Base-by-base conservation (phyloP, 176 grass and related monocot species). In the Phyllostachys edulis region DNA sequence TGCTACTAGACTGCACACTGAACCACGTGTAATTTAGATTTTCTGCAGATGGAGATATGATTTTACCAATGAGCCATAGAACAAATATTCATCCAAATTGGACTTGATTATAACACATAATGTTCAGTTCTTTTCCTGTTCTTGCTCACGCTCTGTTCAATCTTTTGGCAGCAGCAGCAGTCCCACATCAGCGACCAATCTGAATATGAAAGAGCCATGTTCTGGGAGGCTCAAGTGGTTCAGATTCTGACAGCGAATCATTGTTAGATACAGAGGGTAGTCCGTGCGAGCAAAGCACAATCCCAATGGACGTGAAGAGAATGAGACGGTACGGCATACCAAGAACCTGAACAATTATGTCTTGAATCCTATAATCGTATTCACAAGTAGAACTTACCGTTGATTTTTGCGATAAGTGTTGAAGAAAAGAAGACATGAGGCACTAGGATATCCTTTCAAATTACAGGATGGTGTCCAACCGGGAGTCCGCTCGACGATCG, bases 391-490 rank as follows among this genome's bases (percentile, higher is more conserved):
- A 68, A 51, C 13, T 36, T 49, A 37, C 7, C 3, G 10, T 52
- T 15, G 4, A 0, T 27, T 32, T 78, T 50, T 24, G 7, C 46
- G 56, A 15, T 36, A 37, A 50, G 11, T 49, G 1, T 70, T 75
- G 42, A 64, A 38, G 7, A 38, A 45, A 84, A 7, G 42, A 37
- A 61, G 55, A 6, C 41, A 72, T 60, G 39, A 20, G 15, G 49
- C 13, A 14, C 46, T 61, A 73, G 66, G 45, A 77, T 73, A 69
- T 13, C 1, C 65, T 39, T 84, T 45, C 49, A 69, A 71, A 82
- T 84, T 54, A 4, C 71, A 99, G 96, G 81, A 99, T 94, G 93
- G 96, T 94, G 18, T 99, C 96, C n/a, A 99, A 99, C 41, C 76
- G 96, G 17, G 96, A 99, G 65, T 99, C 96, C 5, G 96, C 96